Evolutionary conservation across 352 stramenopile species (phyloP).

Genomic region (Lagenidium giganteum): DNA sequence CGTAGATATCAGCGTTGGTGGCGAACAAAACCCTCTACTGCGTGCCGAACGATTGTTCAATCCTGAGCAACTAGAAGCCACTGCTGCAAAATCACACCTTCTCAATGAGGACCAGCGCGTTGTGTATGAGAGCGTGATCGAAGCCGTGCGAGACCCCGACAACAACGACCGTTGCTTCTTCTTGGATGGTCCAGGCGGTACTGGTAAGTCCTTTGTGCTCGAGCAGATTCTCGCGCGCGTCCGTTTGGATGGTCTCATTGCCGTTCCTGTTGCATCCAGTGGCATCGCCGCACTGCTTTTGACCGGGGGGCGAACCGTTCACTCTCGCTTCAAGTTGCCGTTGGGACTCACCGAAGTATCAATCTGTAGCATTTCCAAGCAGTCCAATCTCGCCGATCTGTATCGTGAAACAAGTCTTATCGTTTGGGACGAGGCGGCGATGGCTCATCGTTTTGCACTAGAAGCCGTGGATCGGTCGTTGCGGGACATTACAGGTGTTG

Average conservation of each 20-base stretch:
- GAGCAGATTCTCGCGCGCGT: conserved; percentile 11
- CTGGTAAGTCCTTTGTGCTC: conserved; percentile 6
- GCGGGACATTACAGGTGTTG: background rate
- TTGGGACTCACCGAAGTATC: conserved; percentile 4
- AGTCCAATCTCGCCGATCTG: background rate
- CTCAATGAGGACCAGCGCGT: no score
- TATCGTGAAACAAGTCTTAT: background rate
- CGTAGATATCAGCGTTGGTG: no score
- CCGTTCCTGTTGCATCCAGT: conserved; percentile 18
- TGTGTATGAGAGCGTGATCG: no score
- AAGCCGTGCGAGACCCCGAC: no score
- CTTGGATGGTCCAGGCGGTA: conserved; percentile 5
- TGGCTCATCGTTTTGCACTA: conserved; percentile 2
- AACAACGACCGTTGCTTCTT: no score
- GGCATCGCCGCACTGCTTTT: conserved; percentile 25
- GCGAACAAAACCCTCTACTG: no score
- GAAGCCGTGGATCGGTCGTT: conserved; percentile 6
- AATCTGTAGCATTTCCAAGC: conserved; percentile 3
- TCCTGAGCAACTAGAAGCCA: no score
- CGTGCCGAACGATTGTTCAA: no score
- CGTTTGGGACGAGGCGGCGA: conserved; percentile 8
- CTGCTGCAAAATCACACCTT: no score
- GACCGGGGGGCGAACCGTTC: conserved; percentile 17
- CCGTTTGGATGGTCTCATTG: conserved; percentile 9
- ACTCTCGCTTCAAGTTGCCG: conserved; percentile 23